A percentile compares a stretch with the other conserved stretches of the same genome.
Evolutionary conservation across 176 grass and related monocot species (phyloP).

Genomic region (Dendrocalamus sinicus): DNA sequence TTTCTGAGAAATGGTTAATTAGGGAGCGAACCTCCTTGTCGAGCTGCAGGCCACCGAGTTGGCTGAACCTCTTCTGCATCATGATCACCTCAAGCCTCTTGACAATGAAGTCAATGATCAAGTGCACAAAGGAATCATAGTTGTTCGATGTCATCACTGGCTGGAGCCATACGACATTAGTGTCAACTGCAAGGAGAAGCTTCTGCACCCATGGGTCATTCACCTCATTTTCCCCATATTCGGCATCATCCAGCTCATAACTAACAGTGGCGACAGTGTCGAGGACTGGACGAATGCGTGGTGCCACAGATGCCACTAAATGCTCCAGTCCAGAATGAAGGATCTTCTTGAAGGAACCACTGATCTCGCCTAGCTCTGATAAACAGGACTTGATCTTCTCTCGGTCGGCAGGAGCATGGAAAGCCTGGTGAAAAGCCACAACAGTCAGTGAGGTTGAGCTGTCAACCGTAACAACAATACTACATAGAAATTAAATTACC

Average conservation of each 20-base stretch:
- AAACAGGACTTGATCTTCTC: constrained; percentile 96
- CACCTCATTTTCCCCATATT: constrained; percentile 91
- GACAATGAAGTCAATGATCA: constrained; percentile 88
- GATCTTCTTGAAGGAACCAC: constrained; percentile 74
- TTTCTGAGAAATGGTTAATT: constrained; percentile 95
- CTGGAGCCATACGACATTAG: constrained; percentile 81
- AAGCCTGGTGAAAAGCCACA: constrained; percentile 59
- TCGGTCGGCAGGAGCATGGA: constrained; percentile 73
- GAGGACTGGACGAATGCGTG: constrained; percentile 75
- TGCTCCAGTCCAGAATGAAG: constrained; percentile 84
- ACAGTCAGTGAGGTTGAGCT: constrained; percentile 3
- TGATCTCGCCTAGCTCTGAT: constrained; percentile 83
- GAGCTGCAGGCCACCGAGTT: constrained; percentile 87
- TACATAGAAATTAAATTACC: constrained; percentile 13
- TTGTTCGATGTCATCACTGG: constrained; percentile 84
- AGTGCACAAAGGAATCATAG: constrained; percentile 84
- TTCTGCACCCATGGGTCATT: constrained; percentile 95
- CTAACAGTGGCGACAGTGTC: constrained; percentile 84
- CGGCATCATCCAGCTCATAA: constrained; percentile 80
- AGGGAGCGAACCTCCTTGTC: constrained; percentile 86
- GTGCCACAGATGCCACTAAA: constrained; percentile 68
- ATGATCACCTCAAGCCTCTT: constrained; percentile 98
- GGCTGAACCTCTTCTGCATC: constrained; percentile 97
- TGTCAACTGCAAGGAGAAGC: constrained; percentile 79
- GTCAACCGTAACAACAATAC: neutral